Conservation (phyloP, 495 filamentous ascomycete species). For the Patellaria atrata region DNA sequence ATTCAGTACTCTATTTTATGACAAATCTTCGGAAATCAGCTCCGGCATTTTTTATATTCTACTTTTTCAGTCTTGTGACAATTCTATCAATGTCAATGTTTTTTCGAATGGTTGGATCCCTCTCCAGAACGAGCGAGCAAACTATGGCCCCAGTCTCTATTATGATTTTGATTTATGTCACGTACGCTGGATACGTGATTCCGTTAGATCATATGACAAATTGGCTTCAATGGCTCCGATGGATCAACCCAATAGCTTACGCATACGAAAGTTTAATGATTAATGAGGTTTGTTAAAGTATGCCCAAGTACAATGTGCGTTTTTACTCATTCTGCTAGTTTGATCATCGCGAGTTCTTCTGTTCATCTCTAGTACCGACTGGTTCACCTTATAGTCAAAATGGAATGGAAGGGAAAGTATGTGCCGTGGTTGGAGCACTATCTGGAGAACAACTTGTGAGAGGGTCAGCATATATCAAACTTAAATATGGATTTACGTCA, state of each 20-base stretch:
- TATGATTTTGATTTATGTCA: slow-evolving; percentile 2
- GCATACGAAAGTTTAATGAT: slow-evolving; percentile 12
- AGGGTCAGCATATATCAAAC: slow-evolving; percentile 6
- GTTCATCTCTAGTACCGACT: slow-evolving; percentile 6
- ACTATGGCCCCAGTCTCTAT: slow-evolving; percentile 3
- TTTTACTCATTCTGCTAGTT: slow-evolving; percentile 4
- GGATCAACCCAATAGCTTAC: slow-evolving; percentile 15
- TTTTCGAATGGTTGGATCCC: slow-evolving; percentile 6
- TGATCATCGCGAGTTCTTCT: slow-evolving; percentile 7
- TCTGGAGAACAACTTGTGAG: slow-evolving; percentile 1
- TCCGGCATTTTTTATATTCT: slow-evolving; percentile 4
- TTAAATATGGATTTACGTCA: slow-evolving; percentile 2
- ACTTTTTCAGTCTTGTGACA: slow-evolving; percentile 1
- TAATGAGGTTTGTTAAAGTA: slow-evolving; percentile 11
- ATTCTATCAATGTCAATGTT: slow-evolving; percentile 6
- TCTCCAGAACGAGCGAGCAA: slow-evolving; percentile 5
- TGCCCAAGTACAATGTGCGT: not conserved
- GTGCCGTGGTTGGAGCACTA: slow-evolving; percentile 4
- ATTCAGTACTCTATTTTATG: slow-evolving; percentile 7
- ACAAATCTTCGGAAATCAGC: slow-evolving; percentile 6
- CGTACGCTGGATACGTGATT: slow-evolving; percentile 8
- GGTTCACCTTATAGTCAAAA: slow-evolving; percentile 4
- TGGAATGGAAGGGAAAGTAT: not conserved
- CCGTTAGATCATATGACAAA: slow-evolving; percentile 5
- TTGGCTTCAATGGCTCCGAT: slow-evolving; percentile 9